These are phyloP conservation scores for Termitomyces titanicus DNA, from an alignment of 768 basidiomycete species.

Conservation along the genomic window DNA sequence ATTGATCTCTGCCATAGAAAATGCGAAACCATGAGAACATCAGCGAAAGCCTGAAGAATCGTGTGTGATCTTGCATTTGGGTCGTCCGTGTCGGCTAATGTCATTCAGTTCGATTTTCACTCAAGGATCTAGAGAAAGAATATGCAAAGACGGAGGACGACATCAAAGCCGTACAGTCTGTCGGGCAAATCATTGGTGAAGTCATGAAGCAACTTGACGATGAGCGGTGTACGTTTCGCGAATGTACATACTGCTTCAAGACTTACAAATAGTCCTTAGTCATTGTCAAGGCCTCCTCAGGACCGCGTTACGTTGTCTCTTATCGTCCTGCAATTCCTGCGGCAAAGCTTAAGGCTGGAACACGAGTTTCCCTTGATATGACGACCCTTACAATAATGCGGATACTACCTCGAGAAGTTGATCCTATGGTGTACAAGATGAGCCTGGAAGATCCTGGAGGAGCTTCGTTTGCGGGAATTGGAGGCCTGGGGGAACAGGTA, in stretches of 20 bases:
- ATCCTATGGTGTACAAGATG: conserved; percentile 99
- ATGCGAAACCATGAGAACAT: conserved; percentile 86
- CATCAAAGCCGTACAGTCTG: conserved; percentile 97
- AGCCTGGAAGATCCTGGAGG: conserved; percentile 96
- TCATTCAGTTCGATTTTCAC: conserved; percentile 76
- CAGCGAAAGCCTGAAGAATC: conserved; percentile 84
- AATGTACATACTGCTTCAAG: background rate
- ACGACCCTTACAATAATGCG: conserved; percentile 99
- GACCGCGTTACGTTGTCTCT: conserved; percentile 97
- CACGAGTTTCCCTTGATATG: conserved; percentile 98
- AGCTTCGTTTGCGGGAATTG: conserved; percentile 94
- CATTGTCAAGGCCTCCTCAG: conserved; percentile 98
- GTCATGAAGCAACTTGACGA: conserved; percentile 98
- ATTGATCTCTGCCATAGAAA: conserved; percentile 58
- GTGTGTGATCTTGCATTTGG: conserved; percentile 44
- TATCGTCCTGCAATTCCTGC: conserved; percentile 92
- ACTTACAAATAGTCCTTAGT: conserved; percentile 40
- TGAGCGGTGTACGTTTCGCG: conserved; percentile 75
- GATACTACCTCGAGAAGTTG: conserved; percentile 94
- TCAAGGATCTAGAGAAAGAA: conserved; percentile 85
- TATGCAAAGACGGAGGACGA: conserved; percentile 97
- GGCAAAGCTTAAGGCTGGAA: conserved; percentile 87
- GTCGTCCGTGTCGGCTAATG: background rate
- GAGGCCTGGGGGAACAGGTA: conserved; percentile 94
- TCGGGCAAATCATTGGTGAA: conserved; percentile 98